Evolutionary conservation across 2,329 filamentous ascomycete species (phyloP), one percentile per base, ranked within the genome.

Genomic region (Hysterium pulicare): DNA sequence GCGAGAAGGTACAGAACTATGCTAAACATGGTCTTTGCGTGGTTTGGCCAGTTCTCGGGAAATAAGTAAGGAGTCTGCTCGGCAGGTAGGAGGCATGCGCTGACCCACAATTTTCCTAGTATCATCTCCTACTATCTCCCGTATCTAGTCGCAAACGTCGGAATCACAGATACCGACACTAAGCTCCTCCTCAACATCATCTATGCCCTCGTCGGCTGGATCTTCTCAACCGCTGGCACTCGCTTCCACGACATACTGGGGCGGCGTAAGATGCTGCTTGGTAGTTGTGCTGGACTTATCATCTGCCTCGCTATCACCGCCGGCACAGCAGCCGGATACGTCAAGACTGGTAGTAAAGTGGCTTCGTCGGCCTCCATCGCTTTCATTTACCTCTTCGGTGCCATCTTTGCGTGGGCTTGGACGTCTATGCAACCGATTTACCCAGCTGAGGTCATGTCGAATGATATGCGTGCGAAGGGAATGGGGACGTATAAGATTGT

Each of bases 111-210:
- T 19, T 26, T 32, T 40, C 10, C 5, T 36, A 53, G 50, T 39
- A 59, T 64, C 8, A 54, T 61, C 2, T 58, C 53, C 1, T 57
- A 57, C 34, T 57, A 64, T 41, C 57, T 66, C 45, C 64, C 62
- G 0, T 50, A 54, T 32, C 61, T 67, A 44, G 45, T 63, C 13
- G 50, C 56, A 16, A 57, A 60, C 10, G 64, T 62, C 13, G 64
- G 64, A 16, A 66, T 68, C 44, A 58, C 44, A 5, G 41, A 50
- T 40, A 51, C 57, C 2, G 51, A 55, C 38, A 64, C 55, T 1
- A 62, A 67, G 40, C 53, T 67, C 17, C 48, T 68, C 9, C 55
- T 68, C 41, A 68, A 67, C 46, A 62, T 61, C 30, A 62, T 66
- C 44, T 62, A 64, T 42, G 57, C 61, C 1, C 54, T 64, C 21